Evolutionary conservation across 257 asterid genomes (phyloP).

Genomic region (Marsdenia floribunda): DNA sequence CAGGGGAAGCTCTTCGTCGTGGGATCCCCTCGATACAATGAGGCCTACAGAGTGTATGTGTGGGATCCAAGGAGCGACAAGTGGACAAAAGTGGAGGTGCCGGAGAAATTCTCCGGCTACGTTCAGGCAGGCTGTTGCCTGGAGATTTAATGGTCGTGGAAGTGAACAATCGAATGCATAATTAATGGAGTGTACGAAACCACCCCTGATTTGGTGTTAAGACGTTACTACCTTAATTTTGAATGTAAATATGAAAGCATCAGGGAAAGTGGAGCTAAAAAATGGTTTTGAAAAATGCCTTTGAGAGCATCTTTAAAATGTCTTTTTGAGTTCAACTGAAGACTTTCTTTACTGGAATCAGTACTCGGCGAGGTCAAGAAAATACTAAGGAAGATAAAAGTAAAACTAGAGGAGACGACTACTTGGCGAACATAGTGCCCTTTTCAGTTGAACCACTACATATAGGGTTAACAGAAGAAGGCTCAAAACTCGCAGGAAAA

Average conservation of each 20-base stretch:
- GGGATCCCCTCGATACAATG: constrained; percentile 39
- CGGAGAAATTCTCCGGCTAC: constrained; percentile 49
- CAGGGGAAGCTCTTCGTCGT: constrained; percentile 45
- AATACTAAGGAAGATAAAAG: too few species aligned
- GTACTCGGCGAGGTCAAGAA: too few species aligned
- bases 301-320: not conserved
- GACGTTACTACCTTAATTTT: not conserved
- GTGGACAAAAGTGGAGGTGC: constrained; percentile 46
- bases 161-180: not conserved
- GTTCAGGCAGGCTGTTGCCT: constrained; percentile 68
- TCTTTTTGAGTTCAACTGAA: too few species aligned
- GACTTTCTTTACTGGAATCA: too few species aligned
- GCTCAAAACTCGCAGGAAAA: too few species aligned
- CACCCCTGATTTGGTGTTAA: not conserved
- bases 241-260: not conserved
- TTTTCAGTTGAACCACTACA: too few species aligned
- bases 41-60: constrained; percentile 28
- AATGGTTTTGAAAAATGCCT: not conserved
- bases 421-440: too few species aligned
- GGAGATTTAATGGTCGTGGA: constrained; percentile 32
- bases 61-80: constrained; percentile 37
- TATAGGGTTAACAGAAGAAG: too few species aligned
- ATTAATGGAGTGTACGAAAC: not conserved
- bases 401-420: too few species aligned
- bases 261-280: not conserved